phyloP scores from a whole-genome alignment of 768 basidiomycete species.

The Hypholoma sublateritium region DNA sequence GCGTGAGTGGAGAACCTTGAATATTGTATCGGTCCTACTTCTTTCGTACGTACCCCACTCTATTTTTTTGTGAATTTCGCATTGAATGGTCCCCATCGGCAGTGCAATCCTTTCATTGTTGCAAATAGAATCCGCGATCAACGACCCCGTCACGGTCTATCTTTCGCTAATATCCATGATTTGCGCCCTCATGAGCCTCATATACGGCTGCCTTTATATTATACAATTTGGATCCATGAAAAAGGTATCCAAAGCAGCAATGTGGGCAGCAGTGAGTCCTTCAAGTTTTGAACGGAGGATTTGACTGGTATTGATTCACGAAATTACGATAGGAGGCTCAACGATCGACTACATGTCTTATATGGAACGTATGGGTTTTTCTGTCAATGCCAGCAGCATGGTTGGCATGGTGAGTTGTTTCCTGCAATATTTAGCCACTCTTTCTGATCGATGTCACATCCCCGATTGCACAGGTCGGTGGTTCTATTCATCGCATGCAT shows the following conservation, averaged over 20 bases:
- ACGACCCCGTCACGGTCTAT: constrained; percentile 53
- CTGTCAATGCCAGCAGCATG: constrained; percentile 61
- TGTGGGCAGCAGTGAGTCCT: constrained; percentile 51
- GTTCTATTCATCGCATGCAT: constrained; percentile 23
- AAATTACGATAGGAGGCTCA: constrained; percentile 45
- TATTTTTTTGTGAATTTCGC: not conserved
- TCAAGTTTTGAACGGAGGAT: not conserved
- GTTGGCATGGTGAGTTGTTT: constrained; percentile 49
- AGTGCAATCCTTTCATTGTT: constrained; percentile 32
- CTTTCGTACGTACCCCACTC: constrained; percentile 15
- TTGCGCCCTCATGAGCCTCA: constrained; percentile 58
- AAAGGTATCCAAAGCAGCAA: constrained; percentile 57
- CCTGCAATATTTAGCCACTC: not conserved
- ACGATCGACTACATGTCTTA: constrained; percentile 19
- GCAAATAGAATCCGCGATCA: constrained; percentile 37
- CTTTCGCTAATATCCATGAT: constrained; percentile 54
- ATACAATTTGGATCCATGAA: constrained; percentile 62
- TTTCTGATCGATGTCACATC: not conserved
- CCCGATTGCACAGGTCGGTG: constrained; percentile 20
- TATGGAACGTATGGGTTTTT: constrained; percentile 66
- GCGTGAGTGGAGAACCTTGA: constrained; percentile 28
- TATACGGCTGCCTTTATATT: constrained; percentile 61
- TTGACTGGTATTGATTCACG: not conserved
- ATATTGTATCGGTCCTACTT: constrained; percentile 27
- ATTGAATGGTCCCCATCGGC: not conserved